Conservation (phyloP, 192 early-diverging fungal species). For the Entophlyctis luteolus region DNA sequence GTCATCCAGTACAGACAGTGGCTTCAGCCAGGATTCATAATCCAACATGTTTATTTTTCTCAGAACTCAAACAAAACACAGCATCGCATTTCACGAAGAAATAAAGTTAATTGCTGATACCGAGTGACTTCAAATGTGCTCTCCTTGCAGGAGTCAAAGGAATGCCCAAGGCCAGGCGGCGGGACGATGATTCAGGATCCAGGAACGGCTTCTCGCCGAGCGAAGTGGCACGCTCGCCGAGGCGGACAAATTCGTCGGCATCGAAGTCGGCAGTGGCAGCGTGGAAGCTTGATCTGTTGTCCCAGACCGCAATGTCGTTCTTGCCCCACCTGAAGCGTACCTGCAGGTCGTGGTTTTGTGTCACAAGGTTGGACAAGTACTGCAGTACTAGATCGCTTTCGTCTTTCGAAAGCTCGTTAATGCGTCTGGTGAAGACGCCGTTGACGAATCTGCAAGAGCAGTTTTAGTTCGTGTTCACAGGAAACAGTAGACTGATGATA, state of each 20-base stretch:
- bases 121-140: constrained; percentile 7
- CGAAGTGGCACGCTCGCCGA: constrained; percentile 37
- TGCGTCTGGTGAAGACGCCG: constrained; percentile 30
- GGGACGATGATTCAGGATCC: constrained; percentile 17
- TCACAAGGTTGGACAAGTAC: constrained; percentile 29
- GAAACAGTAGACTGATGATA: constrained; percentile 8
- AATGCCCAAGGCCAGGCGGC: constrained; percentile 22
- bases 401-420: constrained; percentile 36
- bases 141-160: constrained; percentile 2
- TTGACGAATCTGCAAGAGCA: constrained; percentile 22
- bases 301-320: constrained; percentile 47
- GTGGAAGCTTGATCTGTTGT: constrained; percentile 42
- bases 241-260: constrained; percentile 20
- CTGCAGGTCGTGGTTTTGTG: constrained; percentile 43
- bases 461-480: neutral
- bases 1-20: too few species aligned
- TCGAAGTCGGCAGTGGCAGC: constrained; percentile 42
- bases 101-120: too few species aligned
- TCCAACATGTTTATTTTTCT: too few species aligned
- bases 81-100: too few species aligned
- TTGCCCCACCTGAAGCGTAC: constrained; percentile 45
- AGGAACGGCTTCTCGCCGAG: constrained; percentile 43
- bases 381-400: constrained; percentile 40
- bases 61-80: too few species aligned
- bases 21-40: too few species aligned